These are phyloP conservation scores for Cyberlindnera misumaiensis DNA, from an alignment of 805 yeast genomes.

Conservation along the genomic window DNA sequence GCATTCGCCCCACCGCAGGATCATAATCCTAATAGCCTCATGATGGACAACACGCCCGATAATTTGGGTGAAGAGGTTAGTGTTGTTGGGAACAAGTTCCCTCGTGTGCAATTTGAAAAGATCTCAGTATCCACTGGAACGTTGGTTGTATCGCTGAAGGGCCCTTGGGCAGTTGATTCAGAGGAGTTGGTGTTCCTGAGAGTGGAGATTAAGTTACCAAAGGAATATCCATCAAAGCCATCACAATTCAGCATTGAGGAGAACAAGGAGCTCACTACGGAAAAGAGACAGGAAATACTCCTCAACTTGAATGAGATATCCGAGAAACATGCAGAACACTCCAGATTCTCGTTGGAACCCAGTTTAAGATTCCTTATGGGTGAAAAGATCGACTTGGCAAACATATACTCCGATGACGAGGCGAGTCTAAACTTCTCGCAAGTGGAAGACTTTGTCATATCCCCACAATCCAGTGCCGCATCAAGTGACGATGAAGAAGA, in stretches of 20 bases:
- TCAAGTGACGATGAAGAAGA: constrained; percentile 26
- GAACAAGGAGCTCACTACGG: constrained; percentile 56
- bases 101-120: constrained; percentile 77
- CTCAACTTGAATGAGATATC: constrained; percentile 49
- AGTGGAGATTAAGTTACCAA: constrained; percentile 64
- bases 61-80: constrained; percentile 91
- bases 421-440: constrained; percentile 25
- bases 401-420: constrained; percentile 28
- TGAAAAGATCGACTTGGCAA: constrained; percentile 51
- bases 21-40: constrained; percentile 27
- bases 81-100: constrained; percentile 80
- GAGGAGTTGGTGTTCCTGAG: constrained; percentile 55
- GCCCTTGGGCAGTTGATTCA: constrained; percentile 54
- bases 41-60: constrained; percentile 36
- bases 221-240: constrained; percentile 57
- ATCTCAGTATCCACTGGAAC: constrained; percentile 85
- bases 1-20: constrained; percentile 22
- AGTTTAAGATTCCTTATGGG: constrained; percentile 76
- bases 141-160: constrained; percentile 68
- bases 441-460: constrained; percentile 29
- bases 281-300: constrained; percentile 44
- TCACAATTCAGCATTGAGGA: constrained; percentile 70
- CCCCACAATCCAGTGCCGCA: constrained; percentile 15
- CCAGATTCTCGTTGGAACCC: constrained; percentile 71
- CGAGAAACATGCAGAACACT: constrained; percentile 44